Evolutionary conservation across 768 basidiomycete genomes (phyloP).

Genomic region (Megacollybia marginata): DNA sequence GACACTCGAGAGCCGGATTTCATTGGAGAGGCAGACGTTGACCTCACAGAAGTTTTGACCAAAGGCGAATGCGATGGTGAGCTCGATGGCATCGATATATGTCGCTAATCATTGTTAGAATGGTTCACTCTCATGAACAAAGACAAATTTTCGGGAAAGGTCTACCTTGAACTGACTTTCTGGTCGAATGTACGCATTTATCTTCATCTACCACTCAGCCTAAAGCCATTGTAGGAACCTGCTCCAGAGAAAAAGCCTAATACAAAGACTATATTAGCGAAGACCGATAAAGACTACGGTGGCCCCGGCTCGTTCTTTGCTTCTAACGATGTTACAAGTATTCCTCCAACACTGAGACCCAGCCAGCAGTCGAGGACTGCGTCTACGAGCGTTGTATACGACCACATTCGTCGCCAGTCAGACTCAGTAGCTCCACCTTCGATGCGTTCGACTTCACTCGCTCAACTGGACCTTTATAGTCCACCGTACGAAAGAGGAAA

Average conservation of each 20-base stretch:
- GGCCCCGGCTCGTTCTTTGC: conserved; percentile 75
- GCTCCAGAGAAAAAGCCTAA: conserved; percentile 64
- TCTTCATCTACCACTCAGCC: conserved; percentile 1
- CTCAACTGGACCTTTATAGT: conserved; percentile 61
- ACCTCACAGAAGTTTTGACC: conserved; percentile 83
- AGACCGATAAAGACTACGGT: conserved; percentile 51
- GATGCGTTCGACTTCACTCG: conserved; percentile 55
- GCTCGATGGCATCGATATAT: conserved; percentile 16
- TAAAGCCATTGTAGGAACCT: conserved; percentile 47
- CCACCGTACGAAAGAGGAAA: conserved; percentile 62
- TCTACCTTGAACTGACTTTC: conserved; percentile 94
- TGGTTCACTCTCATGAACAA: conserved; percentile 91
- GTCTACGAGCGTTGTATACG: conserved; percentile 24
- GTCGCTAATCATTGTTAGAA: conserved; percentile 39
- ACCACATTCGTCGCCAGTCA: conserved; percentile 32
- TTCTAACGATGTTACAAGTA: conserved; percentile 27
- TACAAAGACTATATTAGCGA: conserved; percentile 40
- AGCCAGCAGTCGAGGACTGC: conserved; percentile 23
- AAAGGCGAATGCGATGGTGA: conserved; percentile 96
- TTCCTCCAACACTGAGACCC: conserved; percentile 16
- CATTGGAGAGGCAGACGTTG: conserved; percentile 86
- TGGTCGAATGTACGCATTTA: conserved; percentile 76
- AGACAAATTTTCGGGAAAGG: conserved; percentile 90
- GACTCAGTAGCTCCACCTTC: conserved; percentile 47
- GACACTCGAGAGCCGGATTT: conserved; percentile 92